Evolutionary conservation across 2,329 filamentous ascomycete species (phyloP), one percentile per base, ranked within the genome.

Genomic region (Cercospora sojina): DNA sequence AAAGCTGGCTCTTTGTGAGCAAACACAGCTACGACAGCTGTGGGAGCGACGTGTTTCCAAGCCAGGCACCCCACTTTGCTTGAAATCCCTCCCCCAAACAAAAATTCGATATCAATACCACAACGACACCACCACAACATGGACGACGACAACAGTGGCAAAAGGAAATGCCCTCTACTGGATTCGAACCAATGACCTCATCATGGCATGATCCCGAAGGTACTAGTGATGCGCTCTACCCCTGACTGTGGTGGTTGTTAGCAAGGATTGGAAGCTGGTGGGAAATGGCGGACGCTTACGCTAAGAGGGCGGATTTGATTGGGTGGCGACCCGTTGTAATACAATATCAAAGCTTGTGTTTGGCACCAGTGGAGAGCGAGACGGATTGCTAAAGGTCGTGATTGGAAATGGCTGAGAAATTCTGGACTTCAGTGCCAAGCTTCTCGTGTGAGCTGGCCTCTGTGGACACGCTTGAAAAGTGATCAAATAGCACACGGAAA

Each of bases 181-280:
- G 62, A 64, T 59, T 64, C 62, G 62, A 64, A 64, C 62, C 53
- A 59, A 64, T 59, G 62, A 64, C 62, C 62, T 64, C 62, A 55
- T 64, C 62, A 64, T 64, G 10, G 31, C 31, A 3, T 10, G 16
- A 5, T 20, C 9, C n/a, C 16, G 9, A 9, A 10, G 31, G 18
- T 63, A 63, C 61, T 63, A 63, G 61, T 63, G 61, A 63, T 51
- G 61, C 61, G 61, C 61, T 63, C 61, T 63, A 57, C 61, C 59
- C 35, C 29, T 51, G 57, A 43, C 38, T 41, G 38, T 5, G 7
- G 16, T 18, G 3, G n/a, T 57, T 13, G 27, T 57, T 57, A 57
- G 53, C 29, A 32, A 10, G 29, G n/a, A 8, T 29, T n/a, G 12
- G 12, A 29, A 57, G n/a, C 23, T 13, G 29, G n/a, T 29, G n/a